Conservation (phyloP, 2,329 filamentous ascomycete species). For the Trichoderma cornu-damae region DNA sequence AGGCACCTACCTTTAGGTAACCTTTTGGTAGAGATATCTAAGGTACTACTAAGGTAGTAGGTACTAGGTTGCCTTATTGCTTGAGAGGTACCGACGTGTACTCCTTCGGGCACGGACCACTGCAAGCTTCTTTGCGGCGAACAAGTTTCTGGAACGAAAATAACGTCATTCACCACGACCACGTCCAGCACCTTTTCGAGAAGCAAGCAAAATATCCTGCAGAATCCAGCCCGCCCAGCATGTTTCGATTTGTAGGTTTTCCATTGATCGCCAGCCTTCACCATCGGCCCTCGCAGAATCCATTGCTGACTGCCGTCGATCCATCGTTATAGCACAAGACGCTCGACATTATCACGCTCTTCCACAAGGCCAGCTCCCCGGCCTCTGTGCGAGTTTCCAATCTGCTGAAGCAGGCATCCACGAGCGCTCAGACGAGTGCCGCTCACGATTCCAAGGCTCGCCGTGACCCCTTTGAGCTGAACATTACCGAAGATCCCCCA, state of each 20-base stretch:
- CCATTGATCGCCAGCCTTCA: neutral
- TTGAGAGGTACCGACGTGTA: neutral
- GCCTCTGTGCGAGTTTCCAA: conserved; percentile 68
- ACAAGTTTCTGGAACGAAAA: conserved; percentile 5
- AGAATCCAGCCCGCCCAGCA: conserved; percentile 11
- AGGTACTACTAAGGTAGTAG: too few species aligned
- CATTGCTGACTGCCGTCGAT: neutral
- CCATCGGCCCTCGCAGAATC: neutral
- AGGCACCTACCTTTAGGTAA: too few species aligned
- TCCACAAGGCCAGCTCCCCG: conserved; percentile 74
- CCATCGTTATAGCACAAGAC: conserved; percentile 57
- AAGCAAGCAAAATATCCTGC: neutral
- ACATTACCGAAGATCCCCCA: conserved; percentile 73
- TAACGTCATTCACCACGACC: conserved; percentile 18
- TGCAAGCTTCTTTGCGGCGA: neutral
- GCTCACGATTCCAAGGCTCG: conserved; percentile 55
- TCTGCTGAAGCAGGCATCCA: conserved; percentile 74
- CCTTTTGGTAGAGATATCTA: too few species aligned
- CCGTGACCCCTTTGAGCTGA: conserved; percentile 74
- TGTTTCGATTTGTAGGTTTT: conserved; percentile 26
- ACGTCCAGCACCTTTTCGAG: neutral
- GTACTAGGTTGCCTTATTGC: too few species aligned
- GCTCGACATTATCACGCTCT: conserved; percentile 90
- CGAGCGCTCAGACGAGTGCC: conserved; percentile 60
- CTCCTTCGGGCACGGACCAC: neutral